These are phyloP conservation scores for Salvia hispanica DNA, from an alignment of 257 asterid genomes.

Conservation along the genomic window DNA sequence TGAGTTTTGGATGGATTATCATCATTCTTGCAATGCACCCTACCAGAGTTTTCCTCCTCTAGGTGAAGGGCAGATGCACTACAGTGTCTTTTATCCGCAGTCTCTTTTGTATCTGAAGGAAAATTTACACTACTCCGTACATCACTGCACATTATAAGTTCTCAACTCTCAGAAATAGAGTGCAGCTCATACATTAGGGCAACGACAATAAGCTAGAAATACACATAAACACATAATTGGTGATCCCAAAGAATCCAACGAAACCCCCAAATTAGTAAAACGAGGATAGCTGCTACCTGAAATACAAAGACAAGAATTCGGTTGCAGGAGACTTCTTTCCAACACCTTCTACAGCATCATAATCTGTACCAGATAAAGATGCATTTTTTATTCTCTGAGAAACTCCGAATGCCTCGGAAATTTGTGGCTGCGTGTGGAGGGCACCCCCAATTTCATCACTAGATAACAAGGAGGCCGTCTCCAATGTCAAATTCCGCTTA, in stretches of 20 bases:
- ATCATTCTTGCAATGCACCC: constrained; percentile 40
- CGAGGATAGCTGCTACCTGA: constrained; percentile 55
- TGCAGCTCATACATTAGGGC: constrained; percentile 21
- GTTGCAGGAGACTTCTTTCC: constrained; percentile 37
- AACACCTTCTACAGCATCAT: constrained; percentile 31
- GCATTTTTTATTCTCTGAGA: constrained; percentile 35
- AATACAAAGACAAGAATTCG: constrained; percentile 66
- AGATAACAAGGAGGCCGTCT: constrained; percentile 38
- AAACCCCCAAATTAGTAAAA: constrained; percentile 13
- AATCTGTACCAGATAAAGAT: constrained; percentile 28
- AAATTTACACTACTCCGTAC: constrained; percentile 42
- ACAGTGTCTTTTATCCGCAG: constrained; percentile 39
- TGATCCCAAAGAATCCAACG: constrained; percentile 14
- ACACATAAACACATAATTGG: constrained; percentile 13
- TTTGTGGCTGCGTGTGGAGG: constrained; percentile 25
- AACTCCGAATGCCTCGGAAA: constrained; percentile 34
- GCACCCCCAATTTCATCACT: constrained; percentile 41
- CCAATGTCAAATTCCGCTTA: constrained; percentile 66
- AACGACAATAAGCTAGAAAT: not conserved
- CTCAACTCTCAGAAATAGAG: constrained; percentile 28
- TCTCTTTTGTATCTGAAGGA: constrained; percentile 41
- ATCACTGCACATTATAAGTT: constrained; percentile 44
- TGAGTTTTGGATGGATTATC: constrained; percentile 38
- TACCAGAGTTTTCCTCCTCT: constrained; percentile 49
- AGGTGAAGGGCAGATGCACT: constrained; percentile 44